These are phyloP conservation scores for Coelastrella sp. DNA, from an alignment of 139 green algal species.

Conservation along the genomic window DNA sequence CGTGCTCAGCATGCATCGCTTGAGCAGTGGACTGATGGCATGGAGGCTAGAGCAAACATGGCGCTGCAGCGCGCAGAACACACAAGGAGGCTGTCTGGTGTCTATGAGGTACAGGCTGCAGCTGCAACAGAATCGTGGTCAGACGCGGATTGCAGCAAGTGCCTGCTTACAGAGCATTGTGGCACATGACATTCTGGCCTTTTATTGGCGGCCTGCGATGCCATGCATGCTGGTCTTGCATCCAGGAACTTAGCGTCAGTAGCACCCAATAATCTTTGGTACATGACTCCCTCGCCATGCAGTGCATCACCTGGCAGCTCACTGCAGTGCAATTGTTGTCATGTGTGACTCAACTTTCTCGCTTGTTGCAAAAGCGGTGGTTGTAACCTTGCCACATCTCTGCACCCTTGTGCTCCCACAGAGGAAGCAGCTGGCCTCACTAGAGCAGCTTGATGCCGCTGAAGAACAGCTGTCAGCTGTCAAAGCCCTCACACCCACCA, in stretches of 20 bases:
- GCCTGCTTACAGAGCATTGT: neutral
- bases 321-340: too few species aligned
- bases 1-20: neutral
- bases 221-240: too few species aligned
- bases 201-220: neutral
- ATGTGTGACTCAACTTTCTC: too few species aligned
- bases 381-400: too few species aligned
- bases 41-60: neutral
- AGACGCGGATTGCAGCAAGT: neutral
- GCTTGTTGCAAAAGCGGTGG: too few species aligned
- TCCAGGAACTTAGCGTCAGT: too few species aligned
- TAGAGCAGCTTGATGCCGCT: slow-evolving; percentile 3
- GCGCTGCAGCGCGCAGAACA: slow-evolving; percentile 23
- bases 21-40: neutral
- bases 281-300: too few species aligned
- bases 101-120: slow-evolving; percentile 11
- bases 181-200: too few species aligned
- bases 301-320: too few species aligned
- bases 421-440: slow-evolving; percentile 3
- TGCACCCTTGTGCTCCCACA: neutral
- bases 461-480: slow-evolving; percentile 34
- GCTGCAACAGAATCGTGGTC: neutral
- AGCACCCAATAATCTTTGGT: too few species aligned
- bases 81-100: slow-evolving; percentile 26
- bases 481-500: slow-evolving; percentile 17